Evolutionary conservation across 805 yeast genomes (phyloP).

Genomic region (Barnettozyma salicaria): DNA sequence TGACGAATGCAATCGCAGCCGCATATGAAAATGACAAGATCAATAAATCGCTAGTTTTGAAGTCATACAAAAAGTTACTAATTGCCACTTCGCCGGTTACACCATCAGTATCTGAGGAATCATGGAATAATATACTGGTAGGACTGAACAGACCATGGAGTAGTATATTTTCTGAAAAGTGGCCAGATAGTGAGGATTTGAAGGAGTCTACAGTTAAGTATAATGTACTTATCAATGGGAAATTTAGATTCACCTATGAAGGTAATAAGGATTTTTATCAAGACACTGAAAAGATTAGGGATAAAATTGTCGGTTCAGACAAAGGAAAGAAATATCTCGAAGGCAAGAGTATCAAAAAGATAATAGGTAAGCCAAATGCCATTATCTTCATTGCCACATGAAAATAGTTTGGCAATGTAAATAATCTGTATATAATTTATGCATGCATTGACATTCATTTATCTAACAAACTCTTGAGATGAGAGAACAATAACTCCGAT

Average conservation of each 20-base stretch:
- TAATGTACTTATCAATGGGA: constrained; percentile 71
- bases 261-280: constrained; percentile 33
- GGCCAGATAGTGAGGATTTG: constrained; percentile 51
- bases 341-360: constrained; percentile 39
- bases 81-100: constrained; percentile 72
- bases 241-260: constrained; percentile 44
- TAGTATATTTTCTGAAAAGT: constrained; percentile 50
- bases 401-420: not conserved
- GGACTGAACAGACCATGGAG: constrained; percentile 31
- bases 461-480: constrained; percentile 43
- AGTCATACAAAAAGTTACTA: constrained; percentile 48
- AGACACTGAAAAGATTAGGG: constrained; percentile 34
- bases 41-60: constrained; percentile 37
- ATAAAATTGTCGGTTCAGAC: constrained; percentile 26
- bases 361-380: constrained; percentile 44
- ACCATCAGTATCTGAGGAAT: constrained; percentile 79
- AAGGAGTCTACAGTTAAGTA: constrained; percentile 36
- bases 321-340: constrained; percentile 38
- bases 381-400: constrained; percentile 20
- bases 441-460: constrained; percentile 11
- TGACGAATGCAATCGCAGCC: constrained; percentile 46
- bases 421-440: constrained; percentile 1
- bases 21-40: constrained; percentile 35
- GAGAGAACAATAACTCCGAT: constrained; percentile 44
- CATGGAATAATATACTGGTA: constrained; percentile 48